Conservation (phyloP, 768 basidiomycete species). For the Fomitopsis serialis region DNA sequence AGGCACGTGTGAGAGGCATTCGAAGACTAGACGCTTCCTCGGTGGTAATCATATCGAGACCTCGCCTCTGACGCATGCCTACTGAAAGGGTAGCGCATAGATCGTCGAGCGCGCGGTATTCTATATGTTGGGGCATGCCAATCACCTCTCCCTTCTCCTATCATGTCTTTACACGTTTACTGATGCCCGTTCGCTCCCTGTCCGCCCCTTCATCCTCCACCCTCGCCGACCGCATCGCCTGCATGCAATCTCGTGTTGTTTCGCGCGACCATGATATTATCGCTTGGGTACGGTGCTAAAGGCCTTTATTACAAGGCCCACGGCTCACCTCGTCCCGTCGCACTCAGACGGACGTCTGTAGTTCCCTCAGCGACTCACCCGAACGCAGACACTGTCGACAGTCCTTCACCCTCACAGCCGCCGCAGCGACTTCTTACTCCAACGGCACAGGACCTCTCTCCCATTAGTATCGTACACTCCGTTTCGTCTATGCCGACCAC, state of each 20-base stretch:
- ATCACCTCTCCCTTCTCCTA: conserved; percentile 5
- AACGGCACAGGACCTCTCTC: background rate
- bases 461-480: background rate
- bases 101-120: conserved; percentile 11
- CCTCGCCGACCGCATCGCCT: conserved; percentile 13
- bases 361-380: conserved; percentile 22
- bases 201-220: conserved; percentile 4
- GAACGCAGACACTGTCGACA: conserved; percentile 23
- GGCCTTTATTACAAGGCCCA: conserved; percentile 85
- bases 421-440: background rate
- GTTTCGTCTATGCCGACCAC: conserved; percentile 14
- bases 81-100: conserved; percentile 14
- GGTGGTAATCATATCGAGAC: conserved; percentile 25
- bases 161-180: conserved; percentile 13
- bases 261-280: conserved; percentile 12
- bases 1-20: conserved; percentile 36
- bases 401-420: conserved; percentile 12
- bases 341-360: conserved; percentile 35
- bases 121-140: conserved; percentile 1
- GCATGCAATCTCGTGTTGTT: conserved; percentile 15
- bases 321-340: conserved; percentile 67
- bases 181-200: conserved; percentile 12
- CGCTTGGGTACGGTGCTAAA: conserved; percentile 28
- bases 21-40: conserved; percentile 10
- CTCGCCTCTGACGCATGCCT: conserved; percentile 22